Evolutionary conservation across 768 basidiomycete species (phyloP), one percentile per base, ranked within the genome.

Genomic region (Panus rudis): DNA sequence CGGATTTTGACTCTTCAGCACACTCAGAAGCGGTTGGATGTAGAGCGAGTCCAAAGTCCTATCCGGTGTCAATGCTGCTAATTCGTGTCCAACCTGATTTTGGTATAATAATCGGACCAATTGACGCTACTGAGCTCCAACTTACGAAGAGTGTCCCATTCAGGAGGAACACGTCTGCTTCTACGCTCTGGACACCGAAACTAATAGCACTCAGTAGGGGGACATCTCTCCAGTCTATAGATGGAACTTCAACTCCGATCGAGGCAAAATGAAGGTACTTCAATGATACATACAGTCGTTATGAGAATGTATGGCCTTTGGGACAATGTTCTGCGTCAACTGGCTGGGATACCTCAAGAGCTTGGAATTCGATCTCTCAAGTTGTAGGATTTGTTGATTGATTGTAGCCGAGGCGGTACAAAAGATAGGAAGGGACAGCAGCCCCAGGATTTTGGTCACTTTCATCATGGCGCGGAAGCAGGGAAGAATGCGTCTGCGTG

Each of bases 111-210:
- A 11, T 13, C 30, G 5, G 20, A 32, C 6, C 16, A 23, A 27
- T 21, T 11, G 17, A 16, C 27, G n/a, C 31, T 13, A 4, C 17
- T 17, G 17, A 6, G 21, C 3, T 3, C 30, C 7, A n/a, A 61
- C 66, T 43, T 45, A 71, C 72, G 42, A 64, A 63, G 12, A 76
- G 62, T 10, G 67, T 65, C n/a, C 63, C 66, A 41, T 69, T 62
- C 17, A 71, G 49, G 6, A 69, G 56, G 67, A 65, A 75, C 14
- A 77, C 72, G 52, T 77, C 75, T 3, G 75, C 75, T 53, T 77
- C 75, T 10, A 76, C 72, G 49, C 73, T 76, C 13, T 61, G 56
- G 12, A 75, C 72, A 1, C 73, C 73, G 19, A 68, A 57, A 50
- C 72, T 74, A 4, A 76, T 48, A 7, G 73, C 73, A 4, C 66